Evolutionary conservation across 768 basidiomycete species (phyloP).

Genomic region (Trametes villosa): DNA sequence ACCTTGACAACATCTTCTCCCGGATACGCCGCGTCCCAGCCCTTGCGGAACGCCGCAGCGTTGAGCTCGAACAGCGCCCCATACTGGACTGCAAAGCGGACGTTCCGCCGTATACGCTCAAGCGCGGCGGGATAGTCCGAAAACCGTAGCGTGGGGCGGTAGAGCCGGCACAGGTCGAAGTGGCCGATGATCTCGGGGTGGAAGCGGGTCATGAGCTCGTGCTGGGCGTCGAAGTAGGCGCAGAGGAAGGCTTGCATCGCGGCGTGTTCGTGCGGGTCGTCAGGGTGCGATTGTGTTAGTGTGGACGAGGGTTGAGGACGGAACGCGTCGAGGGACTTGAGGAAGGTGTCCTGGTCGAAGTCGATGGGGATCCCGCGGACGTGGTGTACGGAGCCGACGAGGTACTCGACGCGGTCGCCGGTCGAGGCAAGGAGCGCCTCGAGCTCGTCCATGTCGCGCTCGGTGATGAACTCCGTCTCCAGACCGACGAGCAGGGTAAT

Average conservation of each 20-base stretch:
- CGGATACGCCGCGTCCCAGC: constrained; percentile 87
- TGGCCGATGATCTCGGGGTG: constrained; percentile 92
- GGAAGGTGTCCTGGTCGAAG: constrained; percentile 78
- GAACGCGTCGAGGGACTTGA: constrained; percentile 54
- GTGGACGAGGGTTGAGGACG: too few species aligned
- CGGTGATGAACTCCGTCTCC: constrained; percentile 89
- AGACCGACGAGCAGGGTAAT: constrained; percentile 86
- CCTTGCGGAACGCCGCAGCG: constrained; percentile 90
- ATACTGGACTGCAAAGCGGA: constrained; percentile 71
- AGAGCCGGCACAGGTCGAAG: constrained; percentile 90
- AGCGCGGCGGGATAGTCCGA: constrained; percentile 61
- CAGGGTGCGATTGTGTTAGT: constrained; percentile 18
- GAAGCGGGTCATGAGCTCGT: constrained; percentile 66
- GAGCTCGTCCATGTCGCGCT: constrained; percentile 63
- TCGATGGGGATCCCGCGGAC: constrained; percentile 90
- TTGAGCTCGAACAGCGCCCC: constrained; percentile 95
- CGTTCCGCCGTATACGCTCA: constrained; percentile 73
- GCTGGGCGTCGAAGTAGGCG: constrained; percentile 87
- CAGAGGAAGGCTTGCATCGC: constrained; percentile 54
- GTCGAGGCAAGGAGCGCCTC: constrained; percentile 53
- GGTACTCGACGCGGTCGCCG: constrained; percentile 69
- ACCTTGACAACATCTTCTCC: constrained; percentile 78
- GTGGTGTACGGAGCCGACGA: constrained; percentile 95
- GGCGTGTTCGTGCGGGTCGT: constrained; percentile 25
- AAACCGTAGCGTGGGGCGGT: constrained; percentile 64